Evolutionary conservation across 2,329 filamentous ascomycete species (phyloP), one percentile per base, ranked within the genome.

Genomic region (Parascedosporium putredinis): DNA sequence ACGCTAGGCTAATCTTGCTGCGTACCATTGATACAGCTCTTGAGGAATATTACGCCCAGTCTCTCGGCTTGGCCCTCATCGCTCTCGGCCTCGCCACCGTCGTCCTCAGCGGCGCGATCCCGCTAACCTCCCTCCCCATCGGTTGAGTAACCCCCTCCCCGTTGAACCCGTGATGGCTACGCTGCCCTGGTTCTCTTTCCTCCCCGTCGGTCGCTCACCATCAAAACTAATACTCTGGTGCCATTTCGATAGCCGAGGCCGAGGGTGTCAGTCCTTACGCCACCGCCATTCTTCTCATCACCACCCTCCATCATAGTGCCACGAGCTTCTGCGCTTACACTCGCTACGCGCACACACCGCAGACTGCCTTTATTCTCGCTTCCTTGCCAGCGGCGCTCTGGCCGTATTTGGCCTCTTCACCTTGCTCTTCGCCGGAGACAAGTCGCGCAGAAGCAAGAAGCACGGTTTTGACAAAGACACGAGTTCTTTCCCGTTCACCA

Each of bases 11-110:
- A 31, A 49, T 49, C 36, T 50, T 50, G 50, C 24, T 40, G 14
- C n/a, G 45, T 5, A 2, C n/a, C n/a, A n/a, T n/a, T n/a, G n/a
- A n/a, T n/a, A 36, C 55, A 79, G 81, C 67, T 22, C 70, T 88
- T 27, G 84, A 89, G 64, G 67, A 77, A 50, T 91, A 91, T 72
- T 82, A 90, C 62, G 80, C 80, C 47, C 83, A 86, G 38, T 79
- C 75, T 24, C 74, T 88, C 1, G 86, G 84, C 54, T 69, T 90
- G 51, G 69, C 80, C 25, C 74, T 88, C 42, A 68, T 89, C 20
- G 69, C 79, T 8, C 67, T 91, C 24, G 81, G 79, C 27, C 60
- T 81, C 5, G 65, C 85, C 10, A 74, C 75, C n/a, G 66, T 89
- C 33, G 71, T 87, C 31, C 73, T 90, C 25, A 85, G 84, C 0